These are phyloP conservation scores for Phalaenopsis equestris DNA, from an alignment of 106 monocot species.

Conservation along the genomic window DNA sequence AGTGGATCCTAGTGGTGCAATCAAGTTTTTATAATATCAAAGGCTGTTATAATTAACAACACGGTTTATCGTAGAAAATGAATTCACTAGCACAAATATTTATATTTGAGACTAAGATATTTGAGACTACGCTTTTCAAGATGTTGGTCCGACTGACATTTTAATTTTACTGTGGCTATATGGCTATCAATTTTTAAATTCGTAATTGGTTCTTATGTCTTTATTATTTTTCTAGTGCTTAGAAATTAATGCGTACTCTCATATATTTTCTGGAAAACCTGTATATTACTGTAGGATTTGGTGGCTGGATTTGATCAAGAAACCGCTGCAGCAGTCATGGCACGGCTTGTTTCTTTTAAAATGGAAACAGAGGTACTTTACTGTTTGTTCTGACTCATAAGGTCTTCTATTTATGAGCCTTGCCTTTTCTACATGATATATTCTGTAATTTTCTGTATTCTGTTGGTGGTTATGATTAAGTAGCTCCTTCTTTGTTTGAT, in stretches of 20 bases:
- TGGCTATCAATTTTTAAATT: background rate
- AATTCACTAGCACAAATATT: background rate
- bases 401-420: background rate
- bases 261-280: conserved; percentile 3
- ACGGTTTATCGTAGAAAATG: background rate
- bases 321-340: conserved; percentile 84
- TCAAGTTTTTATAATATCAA: background rate
- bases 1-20: background rate
- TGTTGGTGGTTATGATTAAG: background rate
- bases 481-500: background rate
- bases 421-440: background rate
- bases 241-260: background rate
- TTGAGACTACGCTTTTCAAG: background rate
- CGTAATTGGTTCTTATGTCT: background rate
- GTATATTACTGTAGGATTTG: conserved; percentile 57
- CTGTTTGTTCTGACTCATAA: background rate
- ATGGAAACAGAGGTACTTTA: conserved; percentile 90
- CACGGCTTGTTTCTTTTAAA: conserved; percentile 86
- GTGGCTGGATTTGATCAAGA: conserved; percentile 97
- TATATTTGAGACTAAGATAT: background rate
- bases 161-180: background rate
- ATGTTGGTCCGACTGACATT: background rate
- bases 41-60: background rate
- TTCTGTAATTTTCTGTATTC: background rate
- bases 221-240: background rate